These are phyloP conservation scores for Zymoseptoria ardabiliae DNA, from an alignment of 2,329 filamentous ascomycete genomes.

Conservation along the genomic window DNA sequence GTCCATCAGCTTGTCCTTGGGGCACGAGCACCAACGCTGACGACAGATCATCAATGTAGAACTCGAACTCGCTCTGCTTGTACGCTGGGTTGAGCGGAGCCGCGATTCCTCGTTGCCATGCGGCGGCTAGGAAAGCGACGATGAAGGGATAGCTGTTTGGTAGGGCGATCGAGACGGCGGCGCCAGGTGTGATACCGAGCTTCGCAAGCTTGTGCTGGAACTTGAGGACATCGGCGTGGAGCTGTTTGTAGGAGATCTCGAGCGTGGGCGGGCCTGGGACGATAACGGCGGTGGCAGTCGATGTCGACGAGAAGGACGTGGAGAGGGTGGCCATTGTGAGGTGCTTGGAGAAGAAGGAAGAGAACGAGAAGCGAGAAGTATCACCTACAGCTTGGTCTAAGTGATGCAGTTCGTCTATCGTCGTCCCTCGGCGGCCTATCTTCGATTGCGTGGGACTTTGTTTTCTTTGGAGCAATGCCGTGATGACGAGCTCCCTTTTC, in stretches of 20 bases:
- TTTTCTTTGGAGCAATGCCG: not conserved
- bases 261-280: slow-evolving; percentile 61
- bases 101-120: slow-evolving; percentile 77
- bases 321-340: slow-evolving; percentile 49
- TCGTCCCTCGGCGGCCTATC: too few relatives aligned
- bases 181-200: slow-evolving; percentile 60
- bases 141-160: slow-evolving; percentile 85
- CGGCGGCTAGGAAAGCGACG: slow-evolving; percentile 74
- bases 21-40: slow-evolving; percentile 73
- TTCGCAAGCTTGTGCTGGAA: slow-evolving; percentile 74
- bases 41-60: slow-evolving; percentile 82
- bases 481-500: not conserved
- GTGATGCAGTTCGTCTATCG: too few relatives aligned
- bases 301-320: slow-evolving; percentile 48
- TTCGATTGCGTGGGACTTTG: not conserved
- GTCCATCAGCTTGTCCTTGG: slow-evolving; percentile 56
- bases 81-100: slow-evolving; percentile 83
- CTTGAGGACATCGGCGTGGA: slow-evolving; percentile 56
- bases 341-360: not conserved
- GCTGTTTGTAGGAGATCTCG: slow-evolving; percentile 61
- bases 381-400: not conserved
- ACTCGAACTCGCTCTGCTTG: slow-evolving; percentile 85
- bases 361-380: not conserved
- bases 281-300: slow-evolving; percentile 58
- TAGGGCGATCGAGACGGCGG: slow-evolving; percentile 74